A percentile compares a stretch with the other conserved stretches of the same genome.
Evolutionary conservation across 768 basidiomycete genomes (phyloP).

Genomic region (Tephrocybe rancida): DNA sequence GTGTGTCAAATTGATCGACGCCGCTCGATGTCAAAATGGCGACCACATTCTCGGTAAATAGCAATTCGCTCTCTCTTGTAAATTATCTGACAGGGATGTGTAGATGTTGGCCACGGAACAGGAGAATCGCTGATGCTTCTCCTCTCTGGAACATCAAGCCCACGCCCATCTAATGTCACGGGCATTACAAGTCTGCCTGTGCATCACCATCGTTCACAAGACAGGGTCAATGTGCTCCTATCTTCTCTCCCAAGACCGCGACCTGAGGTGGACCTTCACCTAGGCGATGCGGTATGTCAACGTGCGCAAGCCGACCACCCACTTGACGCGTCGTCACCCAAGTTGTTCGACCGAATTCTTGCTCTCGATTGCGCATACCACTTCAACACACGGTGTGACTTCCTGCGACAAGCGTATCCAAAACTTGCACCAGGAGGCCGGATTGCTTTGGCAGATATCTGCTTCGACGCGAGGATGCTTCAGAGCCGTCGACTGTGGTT

Average conservation of each 20-base stretch:
- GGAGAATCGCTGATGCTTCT: slow-evolving; percentile 67
- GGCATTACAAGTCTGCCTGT: slow-evolving; percentile 59
- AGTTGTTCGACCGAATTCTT: slow-evolving; percentile 49
- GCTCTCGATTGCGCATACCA: slow-evolving; percentile 76
- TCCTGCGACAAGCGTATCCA: slow-evolving; percentile 51
- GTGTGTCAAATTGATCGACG: slow-evolving; percentile 50
- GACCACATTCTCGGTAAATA: slow-evolving; percentile 55
- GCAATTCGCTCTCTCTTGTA: neutral
- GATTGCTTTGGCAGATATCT: slow-evolving; percentile 65
- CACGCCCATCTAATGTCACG: slow-evolving; percentile 47
- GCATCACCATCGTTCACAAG: slow-evolving; percentile 49
- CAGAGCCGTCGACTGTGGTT: slow-evolving; percentile 24
- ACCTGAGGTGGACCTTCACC: slow-evolving; percentile 40
- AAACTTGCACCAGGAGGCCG: slow-evolving; percentile 51
- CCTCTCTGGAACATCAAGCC: slow-evolving; percentile 44
- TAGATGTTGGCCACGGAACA: slow-evolving; percentile 71
- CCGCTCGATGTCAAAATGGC: slow-evolving; percentile 39
- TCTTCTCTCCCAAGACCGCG: slow-evolving; percentile 13
- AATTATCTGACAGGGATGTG: neutral
- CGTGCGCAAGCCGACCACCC: slow-evolving; percentile 39
- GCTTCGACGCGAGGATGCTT: slow-evolving; percentile 39
- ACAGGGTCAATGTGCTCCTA: slow-evolving; percentile 38
- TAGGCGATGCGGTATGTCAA: slow-evolving; percentile 54
- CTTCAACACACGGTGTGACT: slow-evolving; percentile 52
- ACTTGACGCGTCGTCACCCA: slow-evolving; percentile 34